Evolutionary conservation across 2,329 filamentous ascomycete species (phyloP), one percentile per base, ranked within the genome.

Genomic region (Aureobasidium lini): DNA sequence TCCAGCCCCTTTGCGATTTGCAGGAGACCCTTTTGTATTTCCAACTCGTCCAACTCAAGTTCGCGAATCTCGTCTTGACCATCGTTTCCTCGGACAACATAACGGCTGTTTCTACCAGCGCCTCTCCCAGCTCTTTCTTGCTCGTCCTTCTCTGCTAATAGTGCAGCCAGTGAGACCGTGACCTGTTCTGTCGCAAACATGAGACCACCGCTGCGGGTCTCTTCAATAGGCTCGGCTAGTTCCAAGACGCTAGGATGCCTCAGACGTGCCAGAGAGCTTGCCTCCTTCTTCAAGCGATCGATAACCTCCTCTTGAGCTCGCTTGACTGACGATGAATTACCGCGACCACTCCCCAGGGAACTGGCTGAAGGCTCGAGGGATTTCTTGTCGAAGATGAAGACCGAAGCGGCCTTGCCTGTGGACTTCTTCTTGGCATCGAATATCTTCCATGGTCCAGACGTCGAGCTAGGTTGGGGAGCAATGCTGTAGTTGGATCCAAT

Each of bases 381-480:
- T 75, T 95, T 96, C 71, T 85, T 87, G 65, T 99, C 94, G 71
- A 96, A 96, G 65, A 97, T 86, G 71, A 96, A 96, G 65, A 97
- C 86, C 15, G 92, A 96, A 59, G 87, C 94, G 7, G 86, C 74
- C 72, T 94, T 95, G 65, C 89, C 90, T 0, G 91, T 96, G 32
- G 88, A 90, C 76, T 96, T 97, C 77, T 95, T 95, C 79, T 95
- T 97, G 61, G 89, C 92, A 76, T 96, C 92, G 80, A 93, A 93
- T 69, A 99, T 94, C 77, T 91, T 95, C 94, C 94, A 99, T 61
- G 92, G 90, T 16, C 94, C 94, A 15, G 92, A 89, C 56, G 84
- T 84, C 54, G 90, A 88, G n/a, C 84, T 87, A 10, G 88, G 83
- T 61, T 84, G 84, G 29, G 86, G 81, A 23, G 90, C 87, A 65